A percentile compares a stretch with the other conserved stretches of the same genome.
Evolutionary conservation across 345 rosid genomes (phyloP).

Genomic region (Acer negundo): DNA sequence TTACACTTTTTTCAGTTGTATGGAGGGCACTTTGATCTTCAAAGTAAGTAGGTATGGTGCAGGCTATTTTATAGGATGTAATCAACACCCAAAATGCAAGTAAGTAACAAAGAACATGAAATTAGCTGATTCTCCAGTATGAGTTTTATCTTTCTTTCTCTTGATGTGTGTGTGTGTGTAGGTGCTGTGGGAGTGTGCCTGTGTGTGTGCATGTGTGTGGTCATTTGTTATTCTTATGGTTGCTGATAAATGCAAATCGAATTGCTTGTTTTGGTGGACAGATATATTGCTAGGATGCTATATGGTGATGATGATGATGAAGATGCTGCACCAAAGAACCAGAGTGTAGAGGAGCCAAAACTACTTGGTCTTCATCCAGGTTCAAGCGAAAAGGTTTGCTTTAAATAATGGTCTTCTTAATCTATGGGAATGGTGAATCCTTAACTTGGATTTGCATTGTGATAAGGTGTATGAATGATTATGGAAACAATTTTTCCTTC

Average conservation of each 20-base stretch:
- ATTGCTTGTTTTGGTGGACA: constrained; percentile 22
- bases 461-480: constrained; percentile 6
- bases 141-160: background rate
- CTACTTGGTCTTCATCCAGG: constrained; percentile 77
- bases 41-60: constrained; percentile 83
- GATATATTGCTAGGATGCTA: constrained; percentile 88
- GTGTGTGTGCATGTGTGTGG: background rate
- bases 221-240: constrained; percentile 6
- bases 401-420: constrained; percentile 17
- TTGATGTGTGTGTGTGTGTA: background rate
- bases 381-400: constrained; percentile 82
- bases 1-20: constrained; percentile 63
- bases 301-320: constrained; percentile 74
- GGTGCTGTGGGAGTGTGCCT: background rate
- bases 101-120: constrained; percentile 45
- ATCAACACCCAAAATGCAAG: constrained; percentile 94
- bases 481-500: constrained; percentile 11
- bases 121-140: constrained; percentile 10
- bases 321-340: constrained; percentile 45
- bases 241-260: constrained; percentile 3
- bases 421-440: constrained; percentile 9
- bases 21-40: constrained; percentile 81
- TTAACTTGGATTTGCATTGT: background rate
- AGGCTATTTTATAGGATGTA: constrained; percentile 92
- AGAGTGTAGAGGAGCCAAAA: constrained; percentile 74